Conservation (phyloP, 2,329 filamentous ascomycete species). For the Aspergillaceae sp. region DNA sequence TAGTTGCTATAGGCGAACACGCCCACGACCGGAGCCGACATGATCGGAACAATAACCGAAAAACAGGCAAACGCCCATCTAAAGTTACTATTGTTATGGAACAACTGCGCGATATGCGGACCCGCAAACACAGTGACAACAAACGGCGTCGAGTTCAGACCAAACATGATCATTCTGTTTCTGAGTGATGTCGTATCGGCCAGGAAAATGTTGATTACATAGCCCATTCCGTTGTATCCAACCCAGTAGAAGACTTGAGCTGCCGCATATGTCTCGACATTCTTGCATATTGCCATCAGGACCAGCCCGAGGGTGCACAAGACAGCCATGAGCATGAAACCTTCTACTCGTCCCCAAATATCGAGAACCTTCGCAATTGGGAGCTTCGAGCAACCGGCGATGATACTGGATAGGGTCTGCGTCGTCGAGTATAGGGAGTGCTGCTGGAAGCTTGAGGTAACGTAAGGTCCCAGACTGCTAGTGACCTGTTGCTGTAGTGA, state of each 20-base stretch:
- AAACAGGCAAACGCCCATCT: conserved; percentile 56
- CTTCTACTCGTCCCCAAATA: conserved; percentile 54
- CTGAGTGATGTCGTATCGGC: conserved; percentile 52
- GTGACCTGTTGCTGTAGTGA: conserved; percentile 33
- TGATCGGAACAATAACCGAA: conserved; percentile 49
- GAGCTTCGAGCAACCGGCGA: conserved; percentile 50
- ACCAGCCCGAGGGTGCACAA: conserved; percentile 44
- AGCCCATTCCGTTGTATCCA: conserved; percentile 47
- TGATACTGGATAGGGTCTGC: conserved; percentile 47
- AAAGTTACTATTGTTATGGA: conserved; percentile 42
- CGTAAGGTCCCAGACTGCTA: conserved; percentile 38
- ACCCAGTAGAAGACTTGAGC: conserved; percentile 54
- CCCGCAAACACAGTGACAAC: conserved; percentile 53
- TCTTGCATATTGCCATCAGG: conserved; percentile 53
- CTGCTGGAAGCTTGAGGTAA: conserved; percentile 44
- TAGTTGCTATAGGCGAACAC: conserved; percentile 47
- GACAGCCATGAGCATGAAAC: conserved; percentile 43
- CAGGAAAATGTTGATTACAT: conserved; percentile 49
- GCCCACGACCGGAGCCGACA: conserved; percentile 46
- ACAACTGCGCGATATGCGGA: conserved; percentile 43
- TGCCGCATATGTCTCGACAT: conserved; percentile 55
- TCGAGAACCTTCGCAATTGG: conserved; percentile 56
- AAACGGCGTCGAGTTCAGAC: conserved; percentile 51
- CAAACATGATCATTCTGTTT: conserved; percentile 52
- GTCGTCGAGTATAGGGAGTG: conserved; percentile 50